phyloP scores from a whole-genome alignment of 2,329 filamentous ascomycete species.

The Colletotrichum noveboracense region DNA sequence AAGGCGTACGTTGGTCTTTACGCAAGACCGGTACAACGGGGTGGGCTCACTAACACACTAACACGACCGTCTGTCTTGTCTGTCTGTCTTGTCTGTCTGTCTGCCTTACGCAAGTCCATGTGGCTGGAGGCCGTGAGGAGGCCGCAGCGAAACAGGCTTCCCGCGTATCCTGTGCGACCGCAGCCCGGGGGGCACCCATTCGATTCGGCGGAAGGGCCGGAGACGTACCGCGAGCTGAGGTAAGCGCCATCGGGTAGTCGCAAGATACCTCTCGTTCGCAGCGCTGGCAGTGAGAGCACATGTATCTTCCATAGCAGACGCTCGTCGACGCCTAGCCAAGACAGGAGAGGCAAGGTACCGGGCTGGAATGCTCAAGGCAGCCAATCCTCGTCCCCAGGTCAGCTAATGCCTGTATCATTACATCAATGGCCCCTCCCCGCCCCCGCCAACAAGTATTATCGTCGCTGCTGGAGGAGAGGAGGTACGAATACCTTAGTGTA shows the following conservation, averaged over 20 bases:
- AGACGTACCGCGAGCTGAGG: not conserved
- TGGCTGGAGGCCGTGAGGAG: conserved; percentile 29
- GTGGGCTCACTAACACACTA: not conserved
- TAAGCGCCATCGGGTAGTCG: not conserved
- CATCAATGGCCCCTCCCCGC: conserved; percentile 32
- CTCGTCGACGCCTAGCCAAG: not conserved
- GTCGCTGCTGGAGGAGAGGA: not conserved
- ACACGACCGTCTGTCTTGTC: not conserved
- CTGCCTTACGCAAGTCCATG: conserved; percentile 38
- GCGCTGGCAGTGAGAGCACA: not conserved
- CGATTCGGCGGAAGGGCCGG: not conserved
- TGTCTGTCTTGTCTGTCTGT: not conserved
- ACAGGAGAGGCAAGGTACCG: not conserved
- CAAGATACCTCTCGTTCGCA: not conserved
- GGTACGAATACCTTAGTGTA: not conserved
- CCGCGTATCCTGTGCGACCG: not conserved
- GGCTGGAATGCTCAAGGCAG: not conserved
- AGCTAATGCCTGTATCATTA: conserved; percentile 29
- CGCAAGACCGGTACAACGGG: not conserved
- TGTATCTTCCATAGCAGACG: not conserved
- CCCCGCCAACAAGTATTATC: conserved; percentile 24
- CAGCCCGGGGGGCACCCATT: not conserved
- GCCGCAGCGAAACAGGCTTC: not conserved
- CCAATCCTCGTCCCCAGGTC: not conserved
- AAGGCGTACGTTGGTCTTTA: not conserved